Percentiles rank a stretch among this genome's conserved stretches.
Conservation (phyloP, 352 stramenopile genomes). For the Thraustochytrium striatum region DNA sequence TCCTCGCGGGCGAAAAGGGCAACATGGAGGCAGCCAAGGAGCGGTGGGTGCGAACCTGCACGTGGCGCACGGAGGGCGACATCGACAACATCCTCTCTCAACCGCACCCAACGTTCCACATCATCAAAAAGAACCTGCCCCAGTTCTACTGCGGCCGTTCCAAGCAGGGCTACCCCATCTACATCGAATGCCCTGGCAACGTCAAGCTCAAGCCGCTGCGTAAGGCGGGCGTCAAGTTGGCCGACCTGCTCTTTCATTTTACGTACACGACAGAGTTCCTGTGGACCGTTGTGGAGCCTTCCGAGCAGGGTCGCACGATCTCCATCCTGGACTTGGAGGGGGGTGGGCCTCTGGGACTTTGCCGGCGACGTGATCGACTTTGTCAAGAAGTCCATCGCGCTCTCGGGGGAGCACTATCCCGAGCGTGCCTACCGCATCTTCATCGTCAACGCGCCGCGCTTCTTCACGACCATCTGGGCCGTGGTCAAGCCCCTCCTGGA, state of each 20-base stretch:
- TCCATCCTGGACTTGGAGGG: slow-evolving; percentile 61
- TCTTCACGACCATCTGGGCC: slow-evolving; percentile 62
- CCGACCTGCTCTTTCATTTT: slow-evolving; percentile 59
- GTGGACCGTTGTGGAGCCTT: slow-evolving; percentile 59
- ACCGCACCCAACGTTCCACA: slow-evolving; percentile 44
- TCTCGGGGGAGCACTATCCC: slow-evolving; percentile 61
- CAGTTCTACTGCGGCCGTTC: slow-evolving; percentile 32
- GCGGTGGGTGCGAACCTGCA: slow-evolving; percentile 42
- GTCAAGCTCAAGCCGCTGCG: slow-evolving; percentile 59
- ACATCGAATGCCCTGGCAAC: slow-evolving; percentile 59
- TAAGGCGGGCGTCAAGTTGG: slow-evolving; percentile 53
- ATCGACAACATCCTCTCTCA: slow-evolving; percentile 51
- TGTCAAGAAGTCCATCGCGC: slow-evolving; percentile 56
- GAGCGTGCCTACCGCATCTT: slow-evolving; percentile 59
- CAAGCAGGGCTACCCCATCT: slow-evolving; percentile 55
- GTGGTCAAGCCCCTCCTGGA: slow-evolving; percentile 60
- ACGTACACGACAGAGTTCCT: slow-evolving; percentile 53
- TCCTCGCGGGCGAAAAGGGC: slow-evolving; percentile 50
- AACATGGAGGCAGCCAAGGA: slow-evolving; percentile 38
- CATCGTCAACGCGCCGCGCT: slow-evolving; percentile 61
- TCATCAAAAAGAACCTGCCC: slow-evolving; percentile 44
- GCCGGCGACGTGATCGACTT: slow-evolving; percentile 60
- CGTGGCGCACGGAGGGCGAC: slow-evolving; percentile 45
- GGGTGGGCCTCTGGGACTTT: slow-evolving; percentile 61
- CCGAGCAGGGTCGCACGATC: slow-evolving; percentile 56